Conservation (phyloP, 208 protist species). For the Naegleria lovaniensis region DNA sequence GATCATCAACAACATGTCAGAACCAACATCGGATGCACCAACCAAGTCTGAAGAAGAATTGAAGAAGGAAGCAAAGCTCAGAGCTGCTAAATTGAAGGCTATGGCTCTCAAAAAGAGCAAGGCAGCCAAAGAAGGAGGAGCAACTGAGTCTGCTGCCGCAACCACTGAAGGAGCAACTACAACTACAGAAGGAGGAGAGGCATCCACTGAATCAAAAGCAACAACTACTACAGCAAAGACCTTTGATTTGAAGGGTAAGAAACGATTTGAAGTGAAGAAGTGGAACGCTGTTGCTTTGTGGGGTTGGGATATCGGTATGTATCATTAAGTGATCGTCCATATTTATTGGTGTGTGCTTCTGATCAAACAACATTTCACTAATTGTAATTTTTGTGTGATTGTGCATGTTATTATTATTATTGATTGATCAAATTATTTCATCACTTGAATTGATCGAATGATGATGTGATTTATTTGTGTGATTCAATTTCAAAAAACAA, state of each 20-base stretch:
- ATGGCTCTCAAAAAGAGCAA: neutral
- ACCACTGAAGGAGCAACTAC: neutral
- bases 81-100: conserved; percentile 15
- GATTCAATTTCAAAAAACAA: neutral
- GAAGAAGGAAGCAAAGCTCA: conserved; percentile 12
- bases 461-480: neutral
- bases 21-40: neutral
- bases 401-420: too few species aligned
- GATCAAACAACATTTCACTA: too few species aligned
- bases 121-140: neutral
- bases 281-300: conserved; percentile 97
- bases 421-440: neutral
- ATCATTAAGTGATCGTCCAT: neutral
- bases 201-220: neutral
- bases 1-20: neutral
- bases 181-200: neutral
- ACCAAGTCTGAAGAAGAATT: neutral
- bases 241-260: conserved; percentile 36
- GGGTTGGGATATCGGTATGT: conserved; percentile 74
- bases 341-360: neutral
- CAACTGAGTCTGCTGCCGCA: neutral
- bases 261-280: conserved; percentile 81
- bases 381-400: too few species aligned
- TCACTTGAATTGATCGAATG: neutral
- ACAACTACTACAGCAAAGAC: neutral